These are phyloP conservation scores for Myriosclerotinia scirpicola DNA, from an alignment of 2,329 filamentous ascomycete species.

Conservation along the genomic window DNA sequence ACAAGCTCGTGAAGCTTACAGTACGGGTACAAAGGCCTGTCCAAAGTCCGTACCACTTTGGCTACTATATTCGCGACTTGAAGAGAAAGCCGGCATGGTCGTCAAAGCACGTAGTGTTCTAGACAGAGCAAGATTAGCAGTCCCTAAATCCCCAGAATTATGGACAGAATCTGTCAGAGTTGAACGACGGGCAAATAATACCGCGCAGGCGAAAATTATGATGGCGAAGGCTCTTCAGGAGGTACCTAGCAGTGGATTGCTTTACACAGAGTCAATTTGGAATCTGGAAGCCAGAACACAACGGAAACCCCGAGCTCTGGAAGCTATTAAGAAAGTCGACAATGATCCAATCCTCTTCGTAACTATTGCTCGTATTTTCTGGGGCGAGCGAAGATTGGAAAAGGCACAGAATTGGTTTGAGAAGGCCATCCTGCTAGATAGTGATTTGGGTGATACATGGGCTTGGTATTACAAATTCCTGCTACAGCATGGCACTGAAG, in stretches of 20 bases:
- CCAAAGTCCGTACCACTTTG: conserved; percentile 82
- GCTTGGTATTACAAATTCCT: conserved; percentile 98
- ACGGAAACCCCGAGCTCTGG: conserved; percentile 84
- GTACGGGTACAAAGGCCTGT: conserved; percentile 82
- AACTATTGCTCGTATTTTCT: conserved; percentile 92
- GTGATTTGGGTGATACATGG: conserved; percentile 89
- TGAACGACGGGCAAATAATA: conserved; percentile 82
- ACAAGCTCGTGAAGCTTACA: conserved; percentile 87
- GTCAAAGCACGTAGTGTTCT: conserved; percentile 94
- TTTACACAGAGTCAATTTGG: conserved; percentile 97
- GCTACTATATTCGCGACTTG: conserved; percentile 83
- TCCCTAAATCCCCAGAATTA: conserved; percentile 79
- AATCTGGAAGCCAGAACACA: conserved; percentile 88
- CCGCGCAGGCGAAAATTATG: conserved; percentile 79
- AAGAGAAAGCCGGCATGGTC: conserved; percentile 78
- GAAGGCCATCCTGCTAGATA: conserved; percentile 85
- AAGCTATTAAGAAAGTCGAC: conserved; percentile 96
- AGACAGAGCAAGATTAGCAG: conserved; percentile 82
- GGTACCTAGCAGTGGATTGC: conserved; percentile 78
- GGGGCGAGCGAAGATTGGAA: conserved; percentile 87
- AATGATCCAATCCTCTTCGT: conserved; percentile 87
- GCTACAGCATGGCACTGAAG: conserved; percentile 83
- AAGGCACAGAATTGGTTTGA: conserved; percentile 98
- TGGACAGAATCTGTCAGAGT: conserved; percentile 95
- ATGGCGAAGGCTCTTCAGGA: conserved; percentile 95